These are phyloP conservation scores for Pseudoturritis turrita DNA, from an alignment of 345 rosid species.

Conservation along the genomic window DNA sequence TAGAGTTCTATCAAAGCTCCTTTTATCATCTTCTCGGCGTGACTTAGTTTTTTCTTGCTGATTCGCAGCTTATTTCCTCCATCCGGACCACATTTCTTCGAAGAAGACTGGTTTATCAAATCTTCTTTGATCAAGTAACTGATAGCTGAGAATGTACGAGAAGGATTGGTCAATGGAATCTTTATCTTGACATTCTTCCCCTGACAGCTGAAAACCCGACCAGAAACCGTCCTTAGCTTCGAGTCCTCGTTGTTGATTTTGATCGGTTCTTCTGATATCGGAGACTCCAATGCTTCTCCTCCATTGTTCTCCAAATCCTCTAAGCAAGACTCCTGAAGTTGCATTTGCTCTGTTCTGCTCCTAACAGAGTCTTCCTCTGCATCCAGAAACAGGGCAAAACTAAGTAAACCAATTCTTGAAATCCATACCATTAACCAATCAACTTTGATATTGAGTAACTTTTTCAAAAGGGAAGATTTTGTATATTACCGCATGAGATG, in stretches of 20 bases:
- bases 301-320: constrained; percentile 43
- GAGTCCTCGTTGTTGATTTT: constrained; percentile 44
- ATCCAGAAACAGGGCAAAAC: constrained; percentile 4
- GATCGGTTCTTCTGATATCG: constrained; percentile 41
- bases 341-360: constrained; percentile 54
- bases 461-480: not conserved
- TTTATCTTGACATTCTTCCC: constrained; percentile 81
- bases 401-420: not conserved
- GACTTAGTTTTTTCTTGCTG: constrained; percentile 76
- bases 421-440: not conserved
- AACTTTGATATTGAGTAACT: not conserved
- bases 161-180: constrained; percentile 82
- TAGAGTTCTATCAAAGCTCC: constrained; percentile 84
- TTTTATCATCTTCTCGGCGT: constrained; percentile 89
- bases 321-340: constrained; percentile 38
- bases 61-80: constrained; percentile 56
- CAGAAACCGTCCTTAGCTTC: constrained; percentile 43
- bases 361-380: constrained; percentile 67
- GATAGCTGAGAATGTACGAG: constrained; percentile 79
- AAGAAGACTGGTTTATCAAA: constrained; percentile 58
- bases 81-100: constrained; percentile 53
- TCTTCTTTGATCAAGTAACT: constrained; percentile 74
- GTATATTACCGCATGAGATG: constrained; percentile 59
- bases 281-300: constrained; percentile 36
- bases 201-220: constrained; percentile 54